Evolutionary conservation across 1,139 yeast species (phyloP), one percentile per base, ranked within the genome.

Genomic region (Lizanozyma gosingica): DNA sequence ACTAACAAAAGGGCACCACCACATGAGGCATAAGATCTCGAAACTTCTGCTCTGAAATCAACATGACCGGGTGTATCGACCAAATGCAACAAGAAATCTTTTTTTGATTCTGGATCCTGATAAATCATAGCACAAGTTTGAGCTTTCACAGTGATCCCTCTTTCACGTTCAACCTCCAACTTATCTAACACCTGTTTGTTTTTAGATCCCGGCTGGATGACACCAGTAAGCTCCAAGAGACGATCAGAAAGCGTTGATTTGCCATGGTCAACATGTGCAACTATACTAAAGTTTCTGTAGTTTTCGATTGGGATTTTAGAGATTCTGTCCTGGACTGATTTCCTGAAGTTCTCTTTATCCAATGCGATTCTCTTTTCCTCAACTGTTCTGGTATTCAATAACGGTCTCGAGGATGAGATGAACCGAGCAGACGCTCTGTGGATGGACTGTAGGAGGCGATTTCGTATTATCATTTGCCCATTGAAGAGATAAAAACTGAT

Each of bases 61-160:
- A 92, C 98, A 58, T 92, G 98, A 0, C 98, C 98, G 0, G 98
- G 98, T 0, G 98, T 92, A 62, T 92, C 98, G 43, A 92, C 95
- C 42, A 92, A 70, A 62, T 92, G 97, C 40, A 92, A 63, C 42
- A 92, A 60, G 53, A 86, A 92, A 49, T 90, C 96, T 49, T 77
- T 63, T 3, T 53, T 47, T 0, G 63, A 53, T 3, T 74, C 73
- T 6, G 82, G 76, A 54, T 86, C 78, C 17, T 72, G 71, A 56
- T 88, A 87, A 42, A 92, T 71, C 97, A 92, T 92, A 0, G 96
- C 74, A 51, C 95, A 92, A 0, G 97, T 90, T 56, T 92, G 97
- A 0, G 98, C 97, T 58, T 92, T 92, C 41, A 92, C 92, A 0
- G 98, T 92, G 54, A 92, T 92, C 18, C 98, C 98, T 48, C 97